These are phyloP conservation scores for Stagonosporopsis tanaceti DNA, from an alignment of 2,329 filamentous ascomycete species.

Conservation along the genomic window DNA sequence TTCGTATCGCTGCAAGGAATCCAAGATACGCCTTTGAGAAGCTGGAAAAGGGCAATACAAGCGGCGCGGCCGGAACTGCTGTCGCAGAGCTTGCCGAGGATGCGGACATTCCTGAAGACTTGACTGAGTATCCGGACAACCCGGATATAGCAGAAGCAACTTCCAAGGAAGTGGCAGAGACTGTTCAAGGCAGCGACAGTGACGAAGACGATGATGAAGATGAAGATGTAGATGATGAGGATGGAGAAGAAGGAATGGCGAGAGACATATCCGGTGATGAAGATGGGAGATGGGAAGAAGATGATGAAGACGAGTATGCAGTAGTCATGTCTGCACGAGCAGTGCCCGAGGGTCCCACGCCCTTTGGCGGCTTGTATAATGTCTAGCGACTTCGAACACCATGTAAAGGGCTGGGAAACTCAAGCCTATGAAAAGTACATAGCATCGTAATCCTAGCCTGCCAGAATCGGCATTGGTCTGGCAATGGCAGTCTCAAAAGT, in stretches of 20 bases:
- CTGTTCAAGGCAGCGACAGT: slow-evolving; percentile 19
- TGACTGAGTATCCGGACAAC: slow-evolving; percentile 43
- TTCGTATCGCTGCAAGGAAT: slow-evolving; percentile 44
- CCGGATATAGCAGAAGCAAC: slow-evolving; percentile 38
- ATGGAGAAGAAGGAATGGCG: slow-evolving; percentile 20
- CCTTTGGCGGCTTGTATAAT: slow-evolving; percentile 37
- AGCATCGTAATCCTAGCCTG: background rate
- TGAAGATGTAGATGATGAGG: slow-evolving; percentile 24
- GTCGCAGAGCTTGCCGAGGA: slow-evolving; percentile 31
- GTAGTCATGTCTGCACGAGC: slow-evolving; percentile 22
- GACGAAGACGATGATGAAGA: slow-evolving; percentile 29
- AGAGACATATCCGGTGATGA: slow-evolving; percentile 26
- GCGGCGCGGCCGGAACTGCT: background rate
- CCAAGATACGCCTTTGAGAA: slow-evolving; percentile 46
- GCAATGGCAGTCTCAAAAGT: background rate
- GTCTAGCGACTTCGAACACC: slow-evolving; percentile 14
- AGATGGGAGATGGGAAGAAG: slow-evolving; percentile 26
- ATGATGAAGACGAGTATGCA: slow-evolving; percentile 29
- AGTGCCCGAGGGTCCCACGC: slow-evolving; percentile 29
- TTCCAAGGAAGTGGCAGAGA: slow-evolving; percentile 30
- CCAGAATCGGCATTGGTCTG: background rate
- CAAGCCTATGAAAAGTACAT: no score
- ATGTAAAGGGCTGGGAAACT: background rate
- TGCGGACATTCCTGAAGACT: slow-evolving; percentile 39
- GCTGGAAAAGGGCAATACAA: slow-evolving; percentile 27